phyloP scores from a whole-genome alignment of 768 basidiomycete genomes.

The Serendipita sp. region DNA sequence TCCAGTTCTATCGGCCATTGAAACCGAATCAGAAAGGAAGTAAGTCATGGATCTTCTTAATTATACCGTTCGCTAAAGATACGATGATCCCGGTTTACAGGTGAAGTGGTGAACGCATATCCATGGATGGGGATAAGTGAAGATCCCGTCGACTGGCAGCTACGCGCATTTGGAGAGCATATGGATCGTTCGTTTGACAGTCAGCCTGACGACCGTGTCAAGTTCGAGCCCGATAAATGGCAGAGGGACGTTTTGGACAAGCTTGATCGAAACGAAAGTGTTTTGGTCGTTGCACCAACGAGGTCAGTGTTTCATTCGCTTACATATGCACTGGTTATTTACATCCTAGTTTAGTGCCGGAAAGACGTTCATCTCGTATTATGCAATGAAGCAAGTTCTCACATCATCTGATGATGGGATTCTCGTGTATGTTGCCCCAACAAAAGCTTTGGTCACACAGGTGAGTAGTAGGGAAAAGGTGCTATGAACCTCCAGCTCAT shows the following conservation, averaged over 20 bases:
- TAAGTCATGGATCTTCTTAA: conserved; percentile 26
- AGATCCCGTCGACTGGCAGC: conserved; percentile 46
- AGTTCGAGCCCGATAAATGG: conserved; percentile 57
- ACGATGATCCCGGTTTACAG: not conserved
- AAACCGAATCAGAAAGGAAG: conserved; percentile 16
- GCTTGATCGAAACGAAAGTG: conserved; percentile 40
- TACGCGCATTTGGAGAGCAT: conserved; percentile 50
- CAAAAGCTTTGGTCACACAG: conserved; percentile 57
- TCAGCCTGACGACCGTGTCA: conserved; percentile 37
- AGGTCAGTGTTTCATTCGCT: conserved; percentile 25
- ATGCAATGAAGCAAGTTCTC: conserved; percentile 58
- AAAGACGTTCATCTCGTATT: conserved; percentile 64
- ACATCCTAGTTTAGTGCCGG: conserved; percentile 34
- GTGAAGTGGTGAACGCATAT: conserved; percentile 12
- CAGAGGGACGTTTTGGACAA: conserved; percentile 49
- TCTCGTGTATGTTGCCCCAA: conserved; percentile 58
- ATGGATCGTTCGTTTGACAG: conserved; percentile 63
- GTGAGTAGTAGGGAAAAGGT: conserved; percentile 6
- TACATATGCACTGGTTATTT: not conserved
- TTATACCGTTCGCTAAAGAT: not conserved
- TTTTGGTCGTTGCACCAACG: conserved; percentile 38
- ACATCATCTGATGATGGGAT: conserved; percentile 48
- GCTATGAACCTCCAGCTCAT: not conserved
- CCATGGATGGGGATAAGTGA: conserved; percentile 26
- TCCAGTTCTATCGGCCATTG: conserved; percentile 35